Evolutionary conservation across 176 grass and related monocot species (phyloP).

Genomic region (Oropetium thomaeum): DNA sequence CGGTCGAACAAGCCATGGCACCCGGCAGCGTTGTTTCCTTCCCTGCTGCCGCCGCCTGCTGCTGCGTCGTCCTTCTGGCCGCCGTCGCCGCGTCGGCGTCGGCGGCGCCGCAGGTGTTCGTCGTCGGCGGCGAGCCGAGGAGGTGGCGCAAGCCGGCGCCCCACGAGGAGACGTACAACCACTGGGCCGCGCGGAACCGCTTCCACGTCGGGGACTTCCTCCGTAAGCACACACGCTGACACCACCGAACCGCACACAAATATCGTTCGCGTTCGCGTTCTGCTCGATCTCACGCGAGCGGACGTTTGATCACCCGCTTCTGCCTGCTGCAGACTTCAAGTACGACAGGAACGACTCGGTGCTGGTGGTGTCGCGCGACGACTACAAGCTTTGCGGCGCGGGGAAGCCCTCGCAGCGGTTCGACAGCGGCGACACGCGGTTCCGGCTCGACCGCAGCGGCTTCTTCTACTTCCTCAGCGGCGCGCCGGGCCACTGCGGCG

Average conservation of each 20-base stretch:
- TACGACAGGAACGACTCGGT: constrained; percentile 75
- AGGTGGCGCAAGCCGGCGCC: constrained; percentile 47
- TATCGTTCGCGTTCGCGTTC: background rate
- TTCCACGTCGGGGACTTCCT: constrained; percentile 71
- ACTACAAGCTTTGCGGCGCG: constrained; percentile 52
- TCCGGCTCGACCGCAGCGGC: constrained; percentile 45
- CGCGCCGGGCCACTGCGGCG: constrained; percentile 49
- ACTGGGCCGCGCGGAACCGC: constrained; percentile 63
- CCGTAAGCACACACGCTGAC: constrained; percentile 19
- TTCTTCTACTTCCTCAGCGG: constrained; percentile 71
- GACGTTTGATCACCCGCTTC: background rate
- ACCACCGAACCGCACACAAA: too few relatives aligned
- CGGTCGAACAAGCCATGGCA: constrained; percentile 21
- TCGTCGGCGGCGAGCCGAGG: constrained; percentile 43
- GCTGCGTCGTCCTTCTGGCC: background rate
- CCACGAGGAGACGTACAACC: constrained; percentile 62
- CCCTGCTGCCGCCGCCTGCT: background rate
- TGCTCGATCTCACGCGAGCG: too few relatives aligned
- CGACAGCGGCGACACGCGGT: constrained; percentile 37
- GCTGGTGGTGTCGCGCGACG: constrained; percentile 40
- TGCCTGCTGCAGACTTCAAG: constrained; percentile 41
- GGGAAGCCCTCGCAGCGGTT: constrained; percentile 14
- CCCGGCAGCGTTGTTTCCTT: background rate
- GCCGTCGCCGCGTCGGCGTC: background rate
- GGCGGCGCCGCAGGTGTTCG: background rate